Base-by-base conservation (phyloP, 441 rosid species). In the Erysimum cheiri region DNA sequence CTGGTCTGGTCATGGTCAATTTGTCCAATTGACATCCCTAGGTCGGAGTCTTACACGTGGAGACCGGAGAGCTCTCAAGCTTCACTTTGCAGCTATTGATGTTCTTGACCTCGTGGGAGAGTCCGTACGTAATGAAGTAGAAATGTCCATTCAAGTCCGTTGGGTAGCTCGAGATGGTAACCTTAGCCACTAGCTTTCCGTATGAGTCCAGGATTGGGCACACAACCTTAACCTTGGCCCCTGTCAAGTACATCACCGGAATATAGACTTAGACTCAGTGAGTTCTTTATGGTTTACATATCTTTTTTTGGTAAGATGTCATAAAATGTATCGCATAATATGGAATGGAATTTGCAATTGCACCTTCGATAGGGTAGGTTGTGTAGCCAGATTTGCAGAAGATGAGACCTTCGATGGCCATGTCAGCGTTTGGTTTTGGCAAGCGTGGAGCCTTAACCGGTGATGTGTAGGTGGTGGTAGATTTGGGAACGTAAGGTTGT, bases 91-190 rank as follows among this genome's bases (percentile, higher is more conserved):
- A 88, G 31, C 77, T 78, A 36, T 48, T 77, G 62, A 85, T 33
- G 80, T 71, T 84, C 71, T 29, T 39, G n/a, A 73, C 58, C 3
- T 43, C 59, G 37, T 61, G 57, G 6, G 78, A 64, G 59, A 84
- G 73, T 29, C 82, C 83, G 19, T 77, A 77, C 26, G 78, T 31
- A 1, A 79, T 66, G 29, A 84, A 82, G n/a, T 77, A 60, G 77
- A 84, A 85, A 60, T 85, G 83, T 17, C 90, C 86, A 7, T 80
- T 80, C 19, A 60, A 76, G 59, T 88, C 84, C 0, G 87, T 77
- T 40, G 82, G 79, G 37, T 58, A 33, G 68, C 85, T 83, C 43
- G 82, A 64, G 56, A 82, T 52, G 12, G 84, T 62, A 26, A 77
- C 31, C 2, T 78, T 72, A 48, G 78, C 84, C 26, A 79, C 66